phyloP scores from a whole-genome alignment of 768 basidiomycete species.

The Tulasnella sp. region DNA sequence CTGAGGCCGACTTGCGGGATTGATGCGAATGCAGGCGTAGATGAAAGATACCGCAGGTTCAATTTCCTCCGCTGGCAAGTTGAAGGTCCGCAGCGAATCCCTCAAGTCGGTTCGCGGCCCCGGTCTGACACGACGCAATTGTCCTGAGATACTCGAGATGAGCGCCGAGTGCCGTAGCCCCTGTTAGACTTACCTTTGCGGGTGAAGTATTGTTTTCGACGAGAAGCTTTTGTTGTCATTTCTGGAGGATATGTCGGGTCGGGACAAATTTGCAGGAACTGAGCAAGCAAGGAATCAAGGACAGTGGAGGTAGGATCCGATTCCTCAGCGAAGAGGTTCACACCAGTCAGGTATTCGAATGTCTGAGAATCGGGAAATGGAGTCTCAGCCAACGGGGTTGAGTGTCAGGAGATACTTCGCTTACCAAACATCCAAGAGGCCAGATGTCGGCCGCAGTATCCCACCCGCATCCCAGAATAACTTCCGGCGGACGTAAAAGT shows the following conservation, averaged over 20 bases:
- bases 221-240: background rate
- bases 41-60: background rate
- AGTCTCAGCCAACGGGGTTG: background rate
- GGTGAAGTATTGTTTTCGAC: background rate
- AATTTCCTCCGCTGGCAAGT: background rate
- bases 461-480: slow-evolving; percentile 10
- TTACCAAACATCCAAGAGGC: slow-evolving; percentile 20
- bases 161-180: background rate
- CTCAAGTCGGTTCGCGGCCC: background rate
- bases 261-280: background rate
- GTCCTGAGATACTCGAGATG: background rate
- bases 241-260: background rate
- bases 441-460: slow-evolving; percentile 18
- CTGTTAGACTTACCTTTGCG: background rate
- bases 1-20: background rate
- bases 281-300: background rate
- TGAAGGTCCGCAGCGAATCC: background rate
- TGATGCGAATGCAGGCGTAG: background rate
- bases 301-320: background rate
- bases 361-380: background rate
- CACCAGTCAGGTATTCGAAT: background rate
- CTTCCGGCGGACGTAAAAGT: slow-evolving; percentile 2
- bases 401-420: background rate
- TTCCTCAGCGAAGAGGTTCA: background rate
- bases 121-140: background rate